phyloP scores from a whole-genome alignment of 2,329 filamentous ascomycete genomes.

The Fusarium clavum region DNA sequence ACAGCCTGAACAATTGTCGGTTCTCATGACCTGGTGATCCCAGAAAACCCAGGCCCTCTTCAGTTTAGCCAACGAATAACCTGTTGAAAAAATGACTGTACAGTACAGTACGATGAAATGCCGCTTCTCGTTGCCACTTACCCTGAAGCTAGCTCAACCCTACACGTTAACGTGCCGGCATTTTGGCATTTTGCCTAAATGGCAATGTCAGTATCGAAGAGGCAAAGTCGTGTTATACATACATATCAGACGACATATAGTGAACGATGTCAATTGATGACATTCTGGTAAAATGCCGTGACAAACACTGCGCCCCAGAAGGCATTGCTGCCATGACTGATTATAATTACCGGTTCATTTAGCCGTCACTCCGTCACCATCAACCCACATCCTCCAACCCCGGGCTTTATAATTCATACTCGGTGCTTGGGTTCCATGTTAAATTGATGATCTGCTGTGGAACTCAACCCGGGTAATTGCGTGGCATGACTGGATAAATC shows the following conservation, averaged over 20 bases:
- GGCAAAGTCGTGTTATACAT: background rate
- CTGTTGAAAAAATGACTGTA: slow-evolving; percentile 5
- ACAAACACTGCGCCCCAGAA: background rate
- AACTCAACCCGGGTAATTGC: slow-evolving; percentile 40
- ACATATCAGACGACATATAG: slow-evolving; percentile 7
- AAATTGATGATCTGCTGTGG: slow-evolving; percentile 23
- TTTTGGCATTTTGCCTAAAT: slow-evolving; percentile 30
- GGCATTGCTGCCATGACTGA: background rate
- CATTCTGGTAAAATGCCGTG: background rate
- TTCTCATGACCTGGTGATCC: background rate
- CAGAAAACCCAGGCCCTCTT: slow-evolving; percentile 5
- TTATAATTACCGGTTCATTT: slow-evolving; percentile 3
- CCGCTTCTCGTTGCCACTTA: slow-evolving; percentile 9
- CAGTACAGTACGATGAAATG: slow-evolving; percentile 2
- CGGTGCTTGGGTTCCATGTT: slow-evolving; percentile 2
- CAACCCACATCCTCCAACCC: slow-evolving; percentile 17
- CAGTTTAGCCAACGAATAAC: slow-evolving; percentile 32
- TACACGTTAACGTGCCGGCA: background rate
- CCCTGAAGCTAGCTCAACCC: slow-evolving; percentile 13
- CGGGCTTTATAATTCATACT: background rate
- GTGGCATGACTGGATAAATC: slow-evolving; percentile 42
- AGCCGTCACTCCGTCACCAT: slow-evolving; percentile 29
- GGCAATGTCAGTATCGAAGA: background rate
- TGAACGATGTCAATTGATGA: slow-evolving; percentile 9
- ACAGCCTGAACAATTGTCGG: background rate